A percentile compares a stretch with the other conserved stretches of the same genome.
Conservation (phyloP, 345 rosid genomes). For the Geranium rotundifolium region DNA sequence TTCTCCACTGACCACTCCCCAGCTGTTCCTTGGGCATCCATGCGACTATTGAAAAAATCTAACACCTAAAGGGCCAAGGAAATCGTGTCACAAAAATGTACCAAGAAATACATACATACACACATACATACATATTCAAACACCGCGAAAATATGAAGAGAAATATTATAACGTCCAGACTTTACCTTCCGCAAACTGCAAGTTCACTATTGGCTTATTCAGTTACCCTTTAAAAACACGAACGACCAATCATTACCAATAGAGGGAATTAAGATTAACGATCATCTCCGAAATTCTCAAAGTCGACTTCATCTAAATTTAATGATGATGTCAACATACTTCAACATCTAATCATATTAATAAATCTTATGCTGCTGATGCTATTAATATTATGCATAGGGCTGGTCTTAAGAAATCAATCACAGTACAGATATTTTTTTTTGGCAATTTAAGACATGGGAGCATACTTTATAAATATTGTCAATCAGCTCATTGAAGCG, state of each 20-base stretch:
- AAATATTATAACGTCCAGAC: background rate
- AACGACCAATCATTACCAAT: background rate
- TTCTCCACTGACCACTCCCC: slow-evolving; percentile 97
- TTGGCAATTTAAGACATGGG: background rate
- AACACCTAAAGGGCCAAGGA: slow-evolving; percentile 42
- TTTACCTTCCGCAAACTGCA: background rate
- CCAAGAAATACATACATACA: background rate
- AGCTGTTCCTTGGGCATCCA: slow-evolving; percentile 72
- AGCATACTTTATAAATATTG: slow-evolving; percentile 65
- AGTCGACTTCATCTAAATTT: too few species aligned
- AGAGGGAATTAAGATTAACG: too few species aligned
- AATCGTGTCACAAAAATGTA: background rate
- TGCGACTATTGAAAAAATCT: slow-evolving; percentile 82
- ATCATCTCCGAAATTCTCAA: too few species aligned
- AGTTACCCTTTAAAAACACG: background rate
- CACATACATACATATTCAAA: too few species aligned
- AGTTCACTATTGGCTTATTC: background rate
- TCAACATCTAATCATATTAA: too few species aligned
- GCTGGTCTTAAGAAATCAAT: background rate
- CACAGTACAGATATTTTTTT: too few species aligned
- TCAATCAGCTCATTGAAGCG: slow-evolving; percentile 84
- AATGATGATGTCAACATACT: too few species aligned
- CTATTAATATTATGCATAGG: background rate
- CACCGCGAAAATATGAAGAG: background rate
- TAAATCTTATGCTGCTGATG: too few species aligned